Percentiles rank a stretch among this genome's conserved stretches.
phyloP scores from a whole-genome alignment of 495 filamentous ascomycete genomes.

The Annulohypoxylon bovei region DNA sequence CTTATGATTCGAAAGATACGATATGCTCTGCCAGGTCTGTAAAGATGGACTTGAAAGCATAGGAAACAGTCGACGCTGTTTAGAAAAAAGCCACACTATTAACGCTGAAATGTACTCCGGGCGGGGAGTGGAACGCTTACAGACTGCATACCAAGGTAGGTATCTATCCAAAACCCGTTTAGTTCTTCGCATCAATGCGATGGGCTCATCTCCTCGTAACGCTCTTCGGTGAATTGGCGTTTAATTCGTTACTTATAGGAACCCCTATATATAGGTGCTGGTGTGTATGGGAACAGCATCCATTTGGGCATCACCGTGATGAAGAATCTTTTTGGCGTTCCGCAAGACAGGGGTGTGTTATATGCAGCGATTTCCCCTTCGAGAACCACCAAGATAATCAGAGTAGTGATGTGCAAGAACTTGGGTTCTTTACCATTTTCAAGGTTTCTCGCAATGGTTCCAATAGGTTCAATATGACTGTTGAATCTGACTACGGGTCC shows the following conservation, averaged over 20 bases:
- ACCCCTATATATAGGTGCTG: background rate
- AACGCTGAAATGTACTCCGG: too few species aligned
- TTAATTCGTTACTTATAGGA: background rate
- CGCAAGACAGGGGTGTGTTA: background rate
- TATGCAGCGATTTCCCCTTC: constrained; percentile 11
- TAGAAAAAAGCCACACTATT: background rate
- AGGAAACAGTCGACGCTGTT: background rate
- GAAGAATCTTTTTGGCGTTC: constrained; percentile 7
- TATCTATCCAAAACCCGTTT: too few species aligned
- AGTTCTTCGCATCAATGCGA: background rate
- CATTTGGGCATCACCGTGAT: constrained; percentile 6
- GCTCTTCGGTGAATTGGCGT: background rate
- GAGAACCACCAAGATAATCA: background rate
- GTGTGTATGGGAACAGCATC: background rate
- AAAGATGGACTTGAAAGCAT: constrained; percentile 5
- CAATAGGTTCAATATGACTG: background rate
- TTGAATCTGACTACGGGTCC: background rate
- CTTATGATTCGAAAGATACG: background rate
- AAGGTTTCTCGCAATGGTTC: background rate
- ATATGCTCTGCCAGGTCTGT: constrained; percentile 10
- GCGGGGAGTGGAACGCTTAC: too few species aligned
- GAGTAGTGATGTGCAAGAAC: background rate
- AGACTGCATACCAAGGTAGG: too few species aligned
- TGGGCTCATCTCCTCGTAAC: too few species aligned
- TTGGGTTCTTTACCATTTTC: constrained; percentile 3